A percentile compares a stretch with the other conserved stretches of the same genome.
Conservation (phyloP, 345 rosid species). For the Pugionium dolabratum region DNA sequence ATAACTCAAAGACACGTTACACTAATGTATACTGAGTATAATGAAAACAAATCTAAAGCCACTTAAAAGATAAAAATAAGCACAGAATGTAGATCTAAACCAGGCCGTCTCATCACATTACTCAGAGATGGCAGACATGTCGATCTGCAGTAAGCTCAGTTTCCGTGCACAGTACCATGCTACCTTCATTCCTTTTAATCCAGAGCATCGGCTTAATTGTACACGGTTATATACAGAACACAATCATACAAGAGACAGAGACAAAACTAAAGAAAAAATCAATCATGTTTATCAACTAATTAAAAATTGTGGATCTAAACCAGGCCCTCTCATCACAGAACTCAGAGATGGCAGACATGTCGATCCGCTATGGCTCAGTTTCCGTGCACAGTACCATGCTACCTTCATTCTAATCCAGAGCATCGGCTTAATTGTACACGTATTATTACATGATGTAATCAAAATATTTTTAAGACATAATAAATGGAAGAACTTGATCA, state of each 20-base stretch:
- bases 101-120: constrained; percentile 40
- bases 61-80: too few relatives aligned
- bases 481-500: too few relatives aligned
- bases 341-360: constrained; percentile 46
- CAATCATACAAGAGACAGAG: too few relatives aligned
- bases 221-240: constrained; percentile 1
- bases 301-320: constrained; percentile 23
- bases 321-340: constrained; percentile 40
- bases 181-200: constrained; percentile 46
- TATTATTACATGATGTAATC: too few relatives aligned
- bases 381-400: constrained; percentile 66
- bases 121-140: constrained; percentile 46
- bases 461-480: too few relatives aligned
- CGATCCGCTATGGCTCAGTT: constrained; percentile 27
- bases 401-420: constrained; percentile 56
- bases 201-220: constrained; percentile 61
- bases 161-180: constrained; percentile 65
- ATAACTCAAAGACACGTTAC: background rate
- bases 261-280: too few relatives aligned
- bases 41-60: too few relatives aligned
- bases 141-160: constrained; percentile 26
- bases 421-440: constrained; percentile 53
- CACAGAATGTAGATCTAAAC: constrained; percentile 26
- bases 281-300: too few relatives aligned
- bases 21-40: too few relatives aligned